A percentile compares a stretch with the other conserved stretches of the same genome.
phyloP scores from a whole-genome alignment of 1,284 basidiomycete species.

The Dichomitus squalens region DNA sequence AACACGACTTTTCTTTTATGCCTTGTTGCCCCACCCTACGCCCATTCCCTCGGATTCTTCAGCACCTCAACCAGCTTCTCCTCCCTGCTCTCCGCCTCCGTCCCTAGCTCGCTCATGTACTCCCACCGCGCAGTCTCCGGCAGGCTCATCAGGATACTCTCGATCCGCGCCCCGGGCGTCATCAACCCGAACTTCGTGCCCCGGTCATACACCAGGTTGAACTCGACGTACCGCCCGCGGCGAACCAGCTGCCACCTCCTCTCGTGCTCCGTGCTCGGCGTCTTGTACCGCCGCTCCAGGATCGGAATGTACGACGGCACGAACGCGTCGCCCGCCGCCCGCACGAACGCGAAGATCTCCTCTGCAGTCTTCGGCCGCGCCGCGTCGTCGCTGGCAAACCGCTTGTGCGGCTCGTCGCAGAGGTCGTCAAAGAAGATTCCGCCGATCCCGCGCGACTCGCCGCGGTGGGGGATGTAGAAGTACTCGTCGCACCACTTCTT shows the following conservation, averaged over 20 bases:
- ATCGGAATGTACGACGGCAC: conserved; percentile 90
- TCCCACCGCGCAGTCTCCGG: conserved; percentile 94
- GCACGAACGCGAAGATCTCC: conserved; percentile 78
- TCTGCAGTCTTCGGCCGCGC: conserved; percentile 55
- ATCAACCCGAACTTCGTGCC: conserved; percentile 89
- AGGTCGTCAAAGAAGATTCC: conserved; percentile 98
- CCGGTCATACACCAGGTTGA: conserved; percentile 89
- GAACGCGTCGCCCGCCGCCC: conserved; percentile 75
- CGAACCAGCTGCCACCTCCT: conserved; percentile 91
- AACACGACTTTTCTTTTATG: not conserved
- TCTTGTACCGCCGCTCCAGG: conserved; percentile 57
- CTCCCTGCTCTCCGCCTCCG: conserved; percentile 70
- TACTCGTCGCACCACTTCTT: conserved; percentile 99
- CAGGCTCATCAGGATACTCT: conserved; percentile 75
- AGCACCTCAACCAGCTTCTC: conserved; percentile 71
- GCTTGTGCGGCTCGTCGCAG: conserved; percentile 57
- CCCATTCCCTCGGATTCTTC: conserved; percentile 75
- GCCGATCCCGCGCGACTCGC: conserved; percentile 88
- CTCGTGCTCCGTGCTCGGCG: conserved; percentile 63
- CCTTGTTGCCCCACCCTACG: conserved; percentile 27
- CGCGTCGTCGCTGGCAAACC: conserved; percentile 49
- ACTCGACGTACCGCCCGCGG: conserved; percentile 91
- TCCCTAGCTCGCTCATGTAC: conserved; percentile 84
- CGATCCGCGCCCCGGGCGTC: conserved; percentile 90
- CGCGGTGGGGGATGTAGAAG: conserved; percentile 93